These are phyloP conservation scores for Ilyonectria mors-panacis DNA, from an alignment of 2,329 filamentous ascomycete genomes.

Conservation along the genomic window DNA sequence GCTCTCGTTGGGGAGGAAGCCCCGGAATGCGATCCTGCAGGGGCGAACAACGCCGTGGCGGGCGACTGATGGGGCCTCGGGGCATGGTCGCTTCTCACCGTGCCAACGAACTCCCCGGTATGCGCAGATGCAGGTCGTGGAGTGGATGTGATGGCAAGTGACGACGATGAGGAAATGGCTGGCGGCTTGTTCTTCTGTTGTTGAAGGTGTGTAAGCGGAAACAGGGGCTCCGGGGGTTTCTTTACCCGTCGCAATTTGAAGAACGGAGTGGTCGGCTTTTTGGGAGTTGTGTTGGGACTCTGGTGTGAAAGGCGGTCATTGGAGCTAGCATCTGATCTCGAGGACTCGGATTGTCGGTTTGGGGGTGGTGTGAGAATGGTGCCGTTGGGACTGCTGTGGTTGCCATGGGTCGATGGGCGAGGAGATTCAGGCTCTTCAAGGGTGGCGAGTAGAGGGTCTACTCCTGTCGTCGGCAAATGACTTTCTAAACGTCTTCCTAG, in stretches of 20 bases:
- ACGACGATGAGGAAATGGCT: slow-evolving; percentile 58
- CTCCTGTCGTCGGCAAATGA: slow-evolving; percentile 62
- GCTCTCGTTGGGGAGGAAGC: slow-evolving; percentile 79
- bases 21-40: slow-evolving; percentile 63
- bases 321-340: slow-evolving; percentile 88
- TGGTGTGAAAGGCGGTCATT: slow-evolving; percentile 73
- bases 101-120: slow-evolving; percentile 47
- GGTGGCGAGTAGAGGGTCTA: slow-evolving; percentile 50
- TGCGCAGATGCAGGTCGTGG: slow-evolving; percentile 55
- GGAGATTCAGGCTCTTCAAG: slow-evolving; percentile 70
- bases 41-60: slow-evolving; percentile 63
- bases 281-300: slow-evolving; percentile 72
- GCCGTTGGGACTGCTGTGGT: slow-evolving; percentile 46
- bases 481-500: slow-evolving; percentile 49
- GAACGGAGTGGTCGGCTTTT: slow-evolving; percentile 79
- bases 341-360: slow-evolving; percentile 78
- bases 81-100: slow-evolving; percentile 35
- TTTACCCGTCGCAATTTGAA: slow-evolving; percentile 86
- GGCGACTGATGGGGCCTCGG: slow-evolving; percentile 55
- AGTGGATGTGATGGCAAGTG: slow-evolving; percentile 56
- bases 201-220: slow-evolving; percentile 89
- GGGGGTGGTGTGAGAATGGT: slow-evolving; percentile 65
- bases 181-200: slow-evolving; percentile 73
- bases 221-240: slow-evolving; percentile 82
- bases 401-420: slow-evolving; percentile 49